A percentile compares a stretch with the other conserved stretches of the same genome.
Conservation (phyloP, 805 yeast species). For the Candida coleopterorum region DNA sequence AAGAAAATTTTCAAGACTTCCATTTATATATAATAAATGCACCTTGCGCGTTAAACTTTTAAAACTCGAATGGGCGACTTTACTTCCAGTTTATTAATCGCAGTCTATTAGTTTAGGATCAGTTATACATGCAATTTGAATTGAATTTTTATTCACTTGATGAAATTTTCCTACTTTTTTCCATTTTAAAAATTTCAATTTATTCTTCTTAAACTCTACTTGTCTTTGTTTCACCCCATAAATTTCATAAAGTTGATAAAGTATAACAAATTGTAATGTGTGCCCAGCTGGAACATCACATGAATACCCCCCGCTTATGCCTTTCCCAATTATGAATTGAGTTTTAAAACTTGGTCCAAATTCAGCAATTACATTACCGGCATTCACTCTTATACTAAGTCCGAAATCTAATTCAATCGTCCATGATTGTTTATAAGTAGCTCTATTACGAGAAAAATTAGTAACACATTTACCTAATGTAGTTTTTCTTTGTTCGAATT, state of each 20-base stretch:
- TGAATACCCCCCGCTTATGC: conserved; percentile 4
- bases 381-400: conserved; percentile 4
- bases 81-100: neutral
- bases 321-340: conserved; percentile 1
- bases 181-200: conserved; percentile 6
- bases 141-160: neutral
- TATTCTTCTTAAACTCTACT: conserved; percentile 1
- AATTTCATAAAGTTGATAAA: conserved; percentile 3
- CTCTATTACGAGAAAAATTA: conserved; percentile 5
- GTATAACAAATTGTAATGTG: conserved; percentile 7
- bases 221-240: conserved; percentile 6
- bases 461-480: conserved; percentile 7
- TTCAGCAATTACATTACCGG: conserved; percentile 2
- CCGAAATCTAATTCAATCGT: conserved; percentile 6
- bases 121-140: conserved; percentile 10
- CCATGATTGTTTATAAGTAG: conserved; percentile 10
- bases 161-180: neutral
- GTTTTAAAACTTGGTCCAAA: conserved; percentile 5
- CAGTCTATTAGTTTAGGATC: conserved; percentile 3
- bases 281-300: conserved; percentile 8
- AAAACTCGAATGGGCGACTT: too few relatives aligned
- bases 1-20: too few relatives aligned
- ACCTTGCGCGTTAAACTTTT: too few relatives aligned
- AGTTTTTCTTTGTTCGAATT: neutral
- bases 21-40: too few relatives aligned